Percentiles rank a stretch among this genome's conserved stretches.
Evolutionary conservation across 345 rosid genomes (phyloP).

Genomic region (Angophora floribunda): DNA sequence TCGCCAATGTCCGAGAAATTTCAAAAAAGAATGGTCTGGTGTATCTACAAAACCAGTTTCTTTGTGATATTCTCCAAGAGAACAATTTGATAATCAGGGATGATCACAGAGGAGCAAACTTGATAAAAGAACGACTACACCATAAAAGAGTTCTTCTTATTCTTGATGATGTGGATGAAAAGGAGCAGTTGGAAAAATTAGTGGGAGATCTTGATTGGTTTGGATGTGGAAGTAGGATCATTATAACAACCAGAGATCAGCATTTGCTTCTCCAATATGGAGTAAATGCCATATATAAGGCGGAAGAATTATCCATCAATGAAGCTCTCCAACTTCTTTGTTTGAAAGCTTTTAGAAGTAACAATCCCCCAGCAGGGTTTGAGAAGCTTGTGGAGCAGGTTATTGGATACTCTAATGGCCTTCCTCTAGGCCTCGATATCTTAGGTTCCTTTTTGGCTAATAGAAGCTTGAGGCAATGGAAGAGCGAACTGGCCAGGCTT

Average conservation of each 20-base stretch:
- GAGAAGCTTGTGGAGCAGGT: background rate
- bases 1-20: conserved; percentile 13
- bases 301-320: background rate
- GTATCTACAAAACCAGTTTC: background rate
- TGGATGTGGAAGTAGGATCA: background rate
- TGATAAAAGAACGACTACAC: background rate
- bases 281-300: background rate
- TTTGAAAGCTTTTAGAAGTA: background rate
- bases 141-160: background rate
- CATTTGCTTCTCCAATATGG: background rate
- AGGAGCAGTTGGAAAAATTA: background rate
- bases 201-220: background rate
- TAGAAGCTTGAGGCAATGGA: background rate
- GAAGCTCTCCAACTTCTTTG: background rate
- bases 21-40: background rate
- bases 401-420: background rate
- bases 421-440: background rate
- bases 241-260: conserved; percentile 5
- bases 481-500: background rate
- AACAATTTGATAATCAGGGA: background rate
- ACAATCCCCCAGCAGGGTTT: background rate
- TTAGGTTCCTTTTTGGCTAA: background rate
- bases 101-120: background rate
- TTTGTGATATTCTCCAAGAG: background rate
- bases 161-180: conserved; percentile 1